phyloP scores from a whole-genome alignment of 805 yeast species.

The Suhomyces sp. region DNA sequence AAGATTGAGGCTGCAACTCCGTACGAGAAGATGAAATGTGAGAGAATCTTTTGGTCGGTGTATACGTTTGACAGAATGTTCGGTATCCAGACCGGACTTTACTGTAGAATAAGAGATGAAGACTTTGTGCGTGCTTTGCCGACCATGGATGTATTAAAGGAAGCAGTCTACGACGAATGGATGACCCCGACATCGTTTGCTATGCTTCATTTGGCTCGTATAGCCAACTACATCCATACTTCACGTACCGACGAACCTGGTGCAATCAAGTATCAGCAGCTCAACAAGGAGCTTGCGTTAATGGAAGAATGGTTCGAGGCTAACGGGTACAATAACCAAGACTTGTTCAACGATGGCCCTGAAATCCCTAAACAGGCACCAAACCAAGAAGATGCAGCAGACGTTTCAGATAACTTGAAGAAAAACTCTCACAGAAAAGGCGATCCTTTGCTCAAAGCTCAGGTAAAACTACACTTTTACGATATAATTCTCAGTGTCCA shows the following conservation, averaged over 20 bases:
- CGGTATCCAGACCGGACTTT: conserved; percentile 52
- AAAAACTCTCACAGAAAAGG: conserved; percentile 3
- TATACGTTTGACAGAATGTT: conserved; percentile 53
- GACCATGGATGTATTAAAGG: conserved; percentile 22
- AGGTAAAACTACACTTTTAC: conserved; percentile 38
- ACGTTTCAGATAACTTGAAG: conserved; percentile 6
- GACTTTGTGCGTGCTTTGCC: conserved; percentile 38
- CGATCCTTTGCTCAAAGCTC: conserved; percentile 26
- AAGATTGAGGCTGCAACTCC: conserved; percentile 22
- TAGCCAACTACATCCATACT: conserved; percentile 36
- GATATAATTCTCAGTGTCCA: conserved; percentile 36
- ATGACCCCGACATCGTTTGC: conserved; percentile 44
- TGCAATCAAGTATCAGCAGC: conserved; percentile 26
- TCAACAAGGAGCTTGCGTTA: conserved; percentile 28
- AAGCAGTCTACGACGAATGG: conserved; percentile 46
- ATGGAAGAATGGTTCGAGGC: conserved; percentile 31
- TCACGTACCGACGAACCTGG: conserved; percentile 24
- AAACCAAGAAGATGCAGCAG: background rate
- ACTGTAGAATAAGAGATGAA: conserved; percentile 31
- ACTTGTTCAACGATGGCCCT: conserved; percentile 8
- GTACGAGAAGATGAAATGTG: conserved; percentile 46
- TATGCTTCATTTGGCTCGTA: conserved; percentile 41
- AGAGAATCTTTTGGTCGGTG: conserved; percentile 53
- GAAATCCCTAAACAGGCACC: background rate
- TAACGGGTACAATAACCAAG: conserved; percentile 32